Base-by-base conservation (phyloP, 2,329 filamentous ascomycete species). In the Thielaviopsis musarum region DNA sequence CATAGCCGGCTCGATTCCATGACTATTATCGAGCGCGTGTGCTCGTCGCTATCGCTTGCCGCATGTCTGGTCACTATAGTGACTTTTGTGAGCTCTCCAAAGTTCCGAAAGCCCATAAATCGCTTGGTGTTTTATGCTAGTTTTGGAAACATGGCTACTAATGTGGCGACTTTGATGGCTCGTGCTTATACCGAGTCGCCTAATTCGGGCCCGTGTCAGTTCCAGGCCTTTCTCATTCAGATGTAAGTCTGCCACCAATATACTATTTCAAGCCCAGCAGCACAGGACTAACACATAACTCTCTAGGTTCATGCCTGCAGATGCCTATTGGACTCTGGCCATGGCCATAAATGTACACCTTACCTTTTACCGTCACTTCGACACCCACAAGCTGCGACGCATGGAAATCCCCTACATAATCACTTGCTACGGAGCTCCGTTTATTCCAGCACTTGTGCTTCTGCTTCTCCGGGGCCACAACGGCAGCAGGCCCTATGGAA, bases 71-170 rank as follows among this genome's bases (percentile, higher is more conserved):
- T 91, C 68, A 85, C 90, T 66, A 81, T 91, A 58, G 65, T 74
- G 59, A 90, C 86, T 2, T 93, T 91, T 67, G 71, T 79, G 30
- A 69, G 71, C n/a, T 87, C 84, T 34, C 77, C 75, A 17, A 77
- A 77, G 5, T 93, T 93, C 68, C 85, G 87, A 66, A 91, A 90
- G 67, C 86, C 88, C n/a, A 90, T 93, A 72, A 93, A 93, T 67
- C 78, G 88, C 19, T 76, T 94, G 0, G 83, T 91, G 10, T 91
- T 94, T 69, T 93, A 86, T 68, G 88, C 88, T 6, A 86, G 85
- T 0, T 85, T 88, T 66, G 88, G 88, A 9, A 94, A 95, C 66
- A 76, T 91, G 65, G 75, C 90, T 70, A 81, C 81, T 62, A 91
- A 89, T 68, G 77, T 88, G 19, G 87, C 83, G 1, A 90, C 88